Evolutionary conservation across 1,284 basidiomycete species (phyloP).

Genomic region (Tilletiopsis washingtonensis): DNA sequence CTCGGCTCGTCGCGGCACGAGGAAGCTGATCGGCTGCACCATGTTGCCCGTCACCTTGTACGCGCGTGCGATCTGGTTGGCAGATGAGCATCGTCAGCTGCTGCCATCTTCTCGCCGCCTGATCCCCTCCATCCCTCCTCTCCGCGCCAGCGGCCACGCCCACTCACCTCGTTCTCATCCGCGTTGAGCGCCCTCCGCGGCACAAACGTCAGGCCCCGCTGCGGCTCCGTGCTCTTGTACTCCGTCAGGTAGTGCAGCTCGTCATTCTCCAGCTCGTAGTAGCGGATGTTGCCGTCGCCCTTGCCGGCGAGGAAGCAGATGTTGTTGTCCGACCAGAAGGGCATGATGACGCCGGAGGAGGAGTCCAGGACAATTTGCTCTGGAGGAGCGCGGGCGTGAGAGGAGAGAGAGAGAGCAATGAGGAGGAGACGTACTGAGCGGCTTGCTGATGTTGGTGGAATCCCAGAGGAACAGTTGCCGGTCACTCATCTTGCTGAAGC

Average conservation of each 20-base stretch:
- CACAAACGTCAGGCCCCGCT: constrained; percentile 92
- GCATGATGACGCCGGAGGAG: constrained; percentile 80
- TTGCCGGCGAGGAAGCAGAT: constrained; percentile 75
- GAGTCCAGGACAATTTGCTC: constrained; percentile 34
- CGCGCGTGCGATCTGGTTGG: constrained; percentile 90
- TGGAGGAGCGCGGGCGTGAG: background rate
- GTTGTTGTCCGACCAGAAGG: constrained; percentile 78
- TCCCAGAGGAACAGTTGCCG: constrained; percentile 66
- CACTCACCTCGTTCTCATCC: constrained; percentile 74
- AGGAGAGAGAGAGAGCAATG: background rate
- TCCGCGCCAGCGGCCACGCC: too few relatives aligned
- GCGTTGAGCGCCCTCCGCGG: constrained; percentile 81
- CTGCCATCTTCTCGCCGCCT: too few relatives aligned
- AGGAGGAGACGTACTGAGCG: constrained; percentile 12
- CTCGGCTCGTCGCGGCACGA: constrained; percentile 84
- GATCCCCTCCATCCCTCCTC: too few relatives aligned
- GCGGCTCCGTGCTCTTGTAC: constrained; percentile 81
- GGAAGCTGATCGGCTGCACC: constrained; percentile 84
- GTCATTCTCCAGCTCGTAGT: constrained; percentile 90
- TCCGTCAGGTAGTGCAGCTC: constrained; percentile 61
- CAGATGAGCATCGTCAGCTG: too few relatives aligned
- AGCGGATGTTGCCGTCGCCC: constrained; percentile 44
- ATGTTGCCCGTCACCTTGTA: constrained; percentile 74
- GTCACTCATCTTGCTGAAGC: constrained; percentile 87
- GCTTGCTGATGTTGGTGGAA: constrained; percentile 21